Percentiles rank a stretch among this genome's conserved stretches.
Conservation (phyloP, 2,329 filamentous ascomycete species). For the Clonostachys rosea region DNA sequence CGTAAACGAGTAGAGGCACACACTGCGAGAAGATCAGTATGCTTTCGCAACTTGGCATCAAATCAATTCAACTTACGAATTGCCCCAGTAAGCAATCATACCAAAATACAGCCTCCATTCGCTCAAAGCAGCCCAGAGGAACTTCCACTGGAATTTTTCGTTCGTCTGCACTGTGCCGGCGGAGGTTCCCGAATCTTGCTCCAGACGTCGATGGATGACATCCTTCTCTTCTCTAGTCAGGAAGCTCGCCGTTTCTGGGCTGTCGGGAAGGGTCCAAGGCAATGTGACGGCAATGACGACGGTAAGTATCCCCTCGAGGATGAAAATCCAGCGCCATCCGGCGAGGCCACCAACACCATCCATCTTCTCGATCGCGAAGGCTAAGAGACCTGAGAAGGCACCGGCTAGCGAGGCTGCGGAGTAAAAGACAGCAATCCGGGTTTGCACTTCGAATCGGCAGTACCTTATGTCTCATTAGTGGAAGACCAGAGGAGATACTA, state of each 20-base stretch:
- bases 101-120: conserved; percentile 36
- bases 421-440: conserved; percentile 18
- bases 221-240: conserved; percentile 1
- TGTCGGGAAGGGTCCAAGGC: conserved; percentile 37
- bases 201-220: neutral
- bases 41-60: neutral
- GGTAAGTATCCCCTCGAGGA: conserved; percentile 16
- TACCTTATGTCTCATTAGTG: conserved; percentile 18
- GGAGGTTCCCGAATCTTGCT: neutral
- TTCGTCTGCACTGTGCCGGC: conserved; percentile 1
- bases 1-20: conserved; percentile 22
- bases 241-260: conserved; percentile 2
- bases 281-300: conserved; percentile 30
- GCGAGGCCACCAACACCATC: conserved; percentile 8
- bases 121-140: conserved; percentile 16
- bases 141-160: conserved; percentile 4
- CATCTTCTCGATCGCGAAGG: conserved; percentile 13
- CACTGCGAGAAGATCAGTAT: conserved; percentile 1
- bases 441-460: conserved; percentile 2
- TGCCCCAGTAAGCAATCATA: conserved; percentile 28
- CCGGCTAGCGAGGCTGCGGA: conserved; percentile 14
- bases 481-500: neutral
- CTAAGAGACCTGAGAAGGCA: conserved; percentile 14
- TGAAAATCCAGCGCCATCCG: conserved; percentile 17
- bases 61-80: conserved; percentile 8